Evolutionary conservation across 352 stramenopile genomes (phyloP), one percentile per base, ranked within the genome.

Genomic region (Stramenopiles sp.): DNA sequence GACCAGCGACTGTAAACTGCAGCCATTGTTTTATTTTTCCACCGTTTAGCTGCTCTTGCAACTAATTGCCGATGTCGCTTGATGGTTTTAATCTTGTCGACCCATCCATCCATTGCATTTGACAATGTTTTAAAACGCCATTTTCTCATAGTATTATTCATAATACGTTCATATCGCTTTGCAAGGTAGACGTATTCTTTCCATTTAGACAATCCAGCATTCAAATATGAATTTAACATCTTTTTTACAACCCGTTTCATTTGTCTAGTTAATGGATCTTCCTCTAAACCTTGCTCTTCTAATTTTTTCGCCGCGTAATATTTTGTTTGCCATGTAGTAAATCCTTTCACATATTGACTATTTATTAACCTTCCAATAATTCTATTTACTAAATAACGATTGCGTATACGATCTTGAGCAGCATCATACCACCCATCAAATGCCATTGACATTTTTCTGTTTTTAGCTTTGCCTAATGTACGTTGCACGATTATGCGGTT

Each of bases 281-380:
- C 65, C 13, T 69, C 65, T 13, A 33, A 7, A 4, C 65, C 65
- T 31, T 31, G 30, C 30, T 31, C 65, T 33, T 76, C 65, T 33
- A 33, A 7, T 33, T 33, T 76, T 33, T 76, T 76, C 4, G 65
- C 65, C 65, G 65, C 65, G 7, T 33, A 33, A 7, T 13, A 31
- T 33, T 76, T 76, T 76, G 4, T 33, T 7, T 76, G 65, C 65
- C 65, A 76, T 76, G 65, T 76, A 13, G 65, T 33, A 13, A 76
- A 76, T 76, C 4, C 65, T 13, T 31, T 33, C 13, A 76, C 65
- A 33, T 76, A 76, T 76, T 76, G 65, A 20, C 65, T 76, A 20
- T 76, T 76, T 33, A 76, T 31, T 33, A 76, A 33, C 13, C 65
- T 31, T 13, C 65, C 65, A 33, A 76, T 33, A 33, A 76, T 76